Evolutionary conservation across 352 stramenopile species (phyloP), one percentile per base, ranked within the genome.

Genomic region (Phytopythium sindhum): DNA sequence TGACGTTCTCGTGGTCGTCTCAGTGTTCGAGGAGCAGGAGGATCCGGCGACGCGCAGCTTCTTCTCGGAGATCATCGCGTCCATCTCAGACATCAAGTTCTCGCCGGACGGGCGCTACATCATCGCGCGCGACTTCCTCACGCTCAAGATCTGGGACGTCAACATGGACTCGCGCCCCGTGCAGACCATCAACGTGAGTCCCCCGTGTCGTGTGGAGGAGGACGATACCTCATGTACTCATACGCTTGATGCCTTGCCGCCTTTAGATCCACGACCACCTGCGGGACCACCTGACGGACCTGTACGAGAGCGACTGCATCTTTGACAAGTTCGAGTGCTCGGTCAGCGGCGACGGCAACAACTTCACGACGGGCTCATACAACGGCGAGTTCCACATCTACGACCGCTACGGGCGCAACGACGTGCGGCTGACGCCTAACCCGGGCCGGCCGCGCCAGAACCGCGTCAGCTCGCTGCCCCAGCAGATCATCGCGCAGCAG

Each of bases 321-420:
- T 99, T 98, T 66, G 96, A 99, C 84, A 98, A 98, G 72, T 99
- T 99, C 67, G 94, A 98, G 71, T 96, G 95, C 57, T 83, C 81
- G 11, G 81, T 98, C 39, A 97, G 87, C 62, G 85, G 83, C 24
- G 89, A 98, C 67, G 93, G 89, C 54, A 94, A 96, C 68, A 90
- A 93, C 77, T 91, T 98, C 68, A 83, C 96, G 63, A 98, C 94
- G 42, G 96, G 96, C 51, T 97, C 91, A 56, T 98, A 98, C 86
- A 94, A 96, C 64, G 97, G 93, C 84, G 78, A 90, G 66, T 97
- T 98, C 63, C 89, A 97, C 77, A 93, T 97, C 77, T 96, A 93
- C 72, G 86, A 97, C 58, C 78, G 84, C 45, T 91, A 94, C 65
- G 87, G 87, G 11, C 81, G 84, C 42, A 84, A 73, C 63, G 80